These are phyloP conservation scores for Heterobasidion irregulare DNA, from an alignment of 1,284 basidiomycete genomes.

Conservation along the genomic window DNA sequence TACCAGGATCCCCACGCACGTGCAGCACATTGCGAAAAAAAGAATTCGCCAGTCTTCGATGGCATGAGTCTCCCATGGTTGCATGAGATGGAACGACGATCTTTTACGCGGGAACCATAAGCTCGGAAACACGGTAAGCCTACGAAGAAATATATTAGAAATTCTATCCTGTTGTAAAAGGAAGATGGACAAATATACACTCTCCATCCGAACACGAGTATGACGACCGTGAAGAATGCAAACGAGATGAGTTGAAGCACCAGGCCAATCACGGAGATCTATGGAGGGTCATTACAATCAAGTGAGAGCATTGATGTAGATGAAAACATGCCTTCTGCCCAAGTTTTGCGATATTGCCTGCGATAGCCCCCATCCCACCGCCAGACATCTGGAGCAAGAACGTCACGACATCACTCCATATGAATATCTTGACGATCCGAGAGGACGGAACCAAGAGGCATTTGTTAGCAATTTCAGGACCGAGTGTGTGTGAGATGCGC, in stretches of 20 bases:
- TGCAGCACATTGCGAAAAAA: not conserved
- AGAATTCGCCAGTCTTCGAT: not conserved
- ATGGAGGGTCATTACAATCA: not conserved
- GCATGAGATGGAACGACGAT: too few relatives aligned
- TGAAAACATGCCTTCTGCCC: not conserved
- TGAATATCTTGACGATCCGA: not conserved
- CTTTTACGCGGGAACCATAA: too few relatives aligned
- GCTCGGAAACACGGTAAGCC: too few relatives aligned
- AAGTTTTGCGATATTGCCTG: not conserved
- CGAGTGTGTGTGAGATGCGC: not conserved
- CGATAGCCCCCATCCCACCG: not conserved
- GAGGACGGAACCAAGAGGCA: not conserved
- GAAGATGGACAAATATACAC: not conserved
- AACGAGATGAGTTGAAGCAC: not conserved
- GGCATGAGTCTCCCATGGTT: too few relatives aligned
- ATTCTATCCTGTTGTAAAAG: too few relatives aligned
- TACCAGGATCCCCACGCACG: not conserved
- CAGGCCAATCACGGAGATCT: not conserved
- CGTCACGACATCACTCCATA: not conserved
- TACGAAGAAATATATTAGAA: too few relatives aligned
- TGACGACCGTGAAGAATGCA: not conserved
- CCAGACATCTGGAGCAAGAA: not conserved
- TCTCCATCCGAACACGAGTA: not conserved
- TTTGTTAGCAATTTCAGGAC: not conserved
- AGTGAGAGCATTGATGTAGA: not conserved